These are phyloP conservation scores for Nitzschia inconspicua DNA, from an alignment of 108 stramenopile genomes.

Conservation along the genomic window DNA sequence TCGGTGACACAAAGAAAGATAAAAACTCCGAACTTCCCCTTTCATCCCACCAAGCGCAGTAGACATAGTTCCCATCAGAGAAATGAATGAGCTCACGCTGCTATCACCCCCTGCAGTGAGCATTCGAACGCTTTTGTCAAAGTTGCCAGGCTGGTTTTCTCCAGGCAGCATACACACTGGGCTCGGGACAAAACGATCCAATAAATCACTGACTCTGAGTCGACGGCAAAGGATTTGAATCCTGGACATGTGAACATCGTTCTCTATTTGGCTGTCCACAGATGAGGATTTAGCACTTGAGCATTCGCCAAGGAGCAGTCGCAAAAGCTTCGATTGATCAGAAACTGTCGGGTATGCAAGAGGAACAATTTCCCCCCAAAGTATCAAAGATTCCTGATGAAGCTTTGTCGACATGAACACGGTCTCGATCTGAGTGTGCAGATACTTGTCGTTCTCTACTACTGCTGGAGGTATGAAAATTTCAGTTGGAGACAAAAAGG, in stretches of 20 bases:
- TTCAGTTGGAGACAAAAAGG: slow-evolving; percentile 19
- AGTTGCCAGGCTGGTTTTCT: background rate
- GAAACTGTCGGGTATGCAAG: slow-evolving; percentile 46
- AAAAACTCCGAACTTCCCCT: slow-evolving; percentile 36
- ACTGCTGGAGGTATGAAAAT: no score
- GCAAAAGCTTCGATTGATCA: slow-evolving; percentile 42
- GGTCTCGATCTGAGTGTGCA: no score
- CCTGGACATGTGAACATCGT: slow-evolving; percentile 40
- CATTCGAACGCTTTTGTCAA: background rate
- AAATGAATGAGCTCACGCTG: slow-evolving; percentile 17
- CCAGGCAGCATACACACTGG: slow-evolving; percentile 24
- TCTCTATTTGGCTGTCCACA: slow-evolving; percentile 10
- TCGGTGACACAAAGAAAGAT: slow-evolving; percentile 62
- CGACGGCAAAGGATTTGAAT: slow-evolving; percentile 64
- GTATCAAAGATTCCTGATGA: slow-evolving; percentile 45
- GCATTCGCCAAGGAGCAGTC: slow-evolving; percentile 22
- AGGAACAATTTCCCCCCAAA: slow-evolving; percentile 70
- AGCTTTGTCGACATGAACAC: slow-evolving; percentile 40
- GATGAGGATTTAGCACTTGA: background rate
- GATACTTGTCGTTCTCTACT: no score
- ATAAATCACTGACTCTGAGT: slow-evolving; percentile 57
- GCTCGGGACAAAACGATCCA: slow-evolving; percentile 46
- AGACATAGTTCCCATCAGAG: slow-evolving; percentile 15
- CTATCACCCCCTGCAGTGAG: slow-evolving; percentile 7
- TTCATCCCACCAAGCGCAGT: slow-evolving; percentile 7